Evolutionary conservation across 2,329 filamentous ascomycete species (phyloP).

Genomic region (Pseudogymnoascus sp.): DNA sequence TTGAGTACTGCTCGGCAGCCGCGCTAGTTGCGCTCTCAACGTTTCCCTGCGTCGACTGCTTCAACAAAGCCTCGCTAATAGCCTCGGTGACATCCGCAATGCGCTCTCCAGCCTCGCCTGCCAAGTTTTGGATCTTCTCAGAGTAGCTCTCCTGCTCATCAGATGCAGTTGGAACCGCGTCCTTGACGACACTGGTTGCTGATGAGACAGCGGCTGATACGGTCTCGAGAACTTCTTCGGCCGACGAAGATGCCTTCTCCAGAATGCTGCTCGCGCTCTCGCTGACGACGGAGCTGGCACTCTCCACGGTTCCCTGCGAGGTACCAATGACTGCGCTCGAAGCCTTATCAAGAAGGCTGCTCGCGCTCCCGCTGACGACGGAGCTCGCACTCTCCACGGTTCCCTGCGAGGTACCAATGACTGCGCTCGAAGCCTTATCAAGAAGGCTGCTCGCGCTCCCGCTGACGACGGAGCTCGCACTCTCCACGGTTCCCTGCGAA

Average conservation of each 20-base stretch:
- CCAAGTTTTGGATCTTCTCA: conserved; percentile 42
- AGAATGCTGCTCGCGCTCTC: conserved; percentile 19
- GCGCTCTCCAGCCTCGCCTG: conserved; percentile 43
- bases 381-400: conserved; percentile 21
- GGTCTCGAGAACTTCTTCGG: neutral
- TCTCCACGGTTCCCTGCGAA: conserved; percentile 24
- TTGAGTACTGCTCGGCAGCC: conserved; percentile 48
- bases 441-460: conserved; percentile 19
- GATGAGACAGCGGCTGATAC: neutral
- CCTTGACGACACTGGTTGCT: neutral
- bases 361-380: conserved; percentile 16
- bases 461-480: conserved; percentile 12
- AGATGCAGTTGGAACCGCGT: neutral
- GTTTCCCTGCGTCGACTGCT: conserved; percentile 31
- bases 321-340: conserved; percentile 24
- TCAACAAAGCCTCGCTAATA: conserved; percentile 46
- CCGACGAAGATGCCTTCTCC: conserved; percentile 23
- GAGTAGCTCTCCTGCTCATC: conserved; percentile 38
- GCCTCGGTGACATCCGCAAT: conserved; percentile 46
- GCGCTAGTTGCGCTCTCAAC: conserved; percentile 44
- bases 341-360: conserved; percentile 22
- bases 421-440: conserved; percentile 27
- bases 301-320: conserved; percentile 24
- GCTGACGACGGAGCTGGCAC: conserved; percentile 12
- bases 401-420: conserved; percentile 23